Percentiles rank a stretch among this genome's conserved stretches.
Conservation (phyloP, 305 asterid genomes). For the Caryopteris hybrid region DNA sequence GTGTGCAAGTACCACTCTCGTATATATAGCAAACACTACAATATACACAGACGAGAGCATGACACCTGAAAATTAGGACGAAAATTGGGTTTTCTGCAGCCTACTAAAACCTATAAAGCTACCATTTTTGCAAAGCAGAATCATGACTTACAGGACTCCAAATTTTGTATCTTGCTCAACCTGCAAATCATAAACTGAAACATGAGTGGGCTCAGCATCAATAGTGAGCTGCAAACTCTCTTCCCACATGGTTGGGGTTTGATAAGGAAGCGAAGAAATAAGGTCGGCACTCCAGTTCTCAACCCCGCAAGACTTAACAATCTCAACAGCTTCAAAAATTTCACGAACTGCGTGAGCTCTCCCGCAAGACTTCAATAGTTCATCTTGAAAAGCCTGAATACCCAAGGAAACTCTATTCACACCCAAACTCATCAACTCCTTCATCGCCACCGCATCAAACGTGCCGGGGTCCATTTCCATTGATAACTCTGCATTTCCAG, state of each 20-base stretch:
- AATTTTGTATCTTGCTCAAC: constrained; percentile 83
- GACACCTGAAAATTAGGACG: neutral
- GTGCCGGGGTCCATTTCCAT: constrained; percentile 99
- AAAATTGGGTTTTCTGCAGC: neutral
- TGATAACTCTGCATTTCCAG: constrained; percentile 70
- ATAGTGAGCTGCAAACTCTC: constrained; percentile 68
- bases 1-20: no score
- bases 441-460: constrained; percentile 50
- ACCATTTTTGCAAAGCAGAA: neutral
- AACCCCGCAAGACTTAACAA: constrained; percentile 53
- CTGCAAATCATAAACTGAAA: constrained; percentile 92
- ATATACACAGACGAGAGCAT: neutral
- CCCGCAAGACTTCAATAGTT: constrained; percentile 80
- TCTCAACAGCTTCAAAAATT: constrained; percentile 69
- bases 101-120: no score
- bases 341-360: constrained; percentile 83
- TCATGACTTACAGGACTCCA: constrained; percentile 59
- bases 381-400: constrained; percentile 86
- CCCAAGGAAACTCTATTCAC: constrained; percentile 91
- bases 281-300: constrained; percentile 89
- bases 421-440: constrained; percentile 55
- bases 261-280: constrained; percentile 88
- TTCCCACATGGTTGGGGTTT: constrained; percentile 78
- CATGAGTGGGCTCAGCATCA: constrained; percentile 63
- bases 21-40: neutral